Evolutionary conservation across 495 filamentous ascomycete genomes (phyloP), one percentile per base, ranked within the genome.

Genomic region (Talaromyces stipitatus): DNA sequence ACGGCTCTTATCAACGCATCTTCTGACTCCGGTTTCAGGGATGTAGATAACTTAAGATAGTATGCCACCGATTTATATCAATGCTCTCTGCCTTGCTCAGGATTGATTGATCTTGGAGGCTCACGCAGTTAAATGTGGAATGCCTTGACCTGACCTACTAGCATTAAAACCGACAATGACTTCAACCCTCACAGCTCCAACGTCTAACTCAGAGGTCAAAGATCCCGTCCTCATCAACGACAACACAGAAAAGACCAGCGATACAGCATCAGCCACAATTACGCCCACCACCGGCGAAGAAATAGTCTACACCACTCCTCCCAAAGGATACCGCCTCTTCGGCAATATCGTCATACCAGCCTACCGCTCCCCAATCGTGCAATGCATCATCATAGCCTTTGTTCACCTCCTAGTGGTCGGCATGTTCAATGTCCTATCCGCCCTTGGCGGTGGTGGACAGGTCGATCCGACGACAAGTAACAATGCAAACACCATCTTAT

Each of bases 401-500:
- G 59, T 60, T 16, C 59, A 60, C 26, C 59, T 60, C 20, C 26
- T 57, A 9, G 59, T 60, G 8, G 59, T 60, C 18, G 59, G 59
- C 7, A 58, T 58, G 59, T 60, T 60, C 22, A 60, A 60, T 20
- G 59, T 60, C 30, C 54, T 60, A 4, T 57, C 54, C 26, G 59
- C 59, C 1, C 59, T 60, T 1, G 59, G 59, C 9, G 59, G 59
- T 20, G 59, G 59, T 50, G 59, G 59, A 22, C 59, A 60, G 43
- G 54, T 60, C 18, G 55, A 60, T 32, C 59, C 59, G 0, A 60
- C 59, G 4, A 60, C 59, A 2, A 60, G 59, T 22, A 60, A 60
- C 26, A 60, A 60, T 47, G 59, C 59, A 58, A 60, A 60, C 12
- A 57, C 59, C 14, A 60, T 60, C 10, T 28, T 60, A 14, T 60